A percentile compares a stretch with the other conserved stretches of the same genome.
Conservation (phyloP, 176 grass and related monocot genomes). For the Eleusine indica region DNA sequence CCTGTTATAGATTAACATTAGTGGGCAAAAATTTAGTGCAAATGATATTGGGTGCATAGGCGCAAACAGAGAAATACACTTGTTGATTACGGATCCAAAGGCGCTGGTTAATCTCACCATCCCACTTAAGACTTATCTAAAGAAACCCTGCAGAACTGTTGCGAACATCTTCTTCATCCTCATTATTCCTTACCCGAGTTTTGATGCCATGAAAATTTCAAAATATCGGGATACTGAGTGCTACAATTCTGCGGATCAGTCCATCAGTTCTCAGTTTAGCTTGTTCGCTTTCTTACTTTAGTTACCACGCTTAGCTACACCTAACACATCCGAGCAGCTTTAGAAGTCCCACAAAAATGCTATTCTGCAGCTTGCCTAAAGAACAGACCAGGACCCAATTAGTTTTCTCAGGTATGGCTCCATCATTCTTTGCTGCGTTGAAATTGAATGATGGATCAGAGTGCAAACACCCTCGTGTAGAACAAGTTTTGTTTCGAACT, state of each 20-base stretch:
- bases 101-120: no score
- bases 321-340: not conserved
- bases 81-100: no score
- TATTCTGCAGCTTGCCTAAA: not conserved
- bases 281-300: not conserved
- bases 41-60: no score
- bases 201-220: not conserved
- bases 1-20: no score
- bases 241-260: not conserved
- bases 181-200: no score
- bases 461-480: not conserved
- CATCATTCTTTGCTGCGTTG: not conserved
- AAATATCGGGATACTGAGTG: no score
- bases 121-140: no score
- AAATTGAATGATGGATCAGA: not conserved
- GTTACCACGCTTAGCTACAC: not conserved
- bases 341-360: not conserved
- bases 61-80: no score
- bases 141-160: no score
- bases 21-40: no score
- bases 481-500: not conserved
- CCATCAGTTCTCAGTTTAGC: not conserved
- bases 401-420: slow-evolving; percentile 3
- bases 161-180: no score
- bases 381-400: not conserved